phyloP scores from a whole-genome alignment of 164 flowering plant species.

The Tetracentron sinense region DNA sequence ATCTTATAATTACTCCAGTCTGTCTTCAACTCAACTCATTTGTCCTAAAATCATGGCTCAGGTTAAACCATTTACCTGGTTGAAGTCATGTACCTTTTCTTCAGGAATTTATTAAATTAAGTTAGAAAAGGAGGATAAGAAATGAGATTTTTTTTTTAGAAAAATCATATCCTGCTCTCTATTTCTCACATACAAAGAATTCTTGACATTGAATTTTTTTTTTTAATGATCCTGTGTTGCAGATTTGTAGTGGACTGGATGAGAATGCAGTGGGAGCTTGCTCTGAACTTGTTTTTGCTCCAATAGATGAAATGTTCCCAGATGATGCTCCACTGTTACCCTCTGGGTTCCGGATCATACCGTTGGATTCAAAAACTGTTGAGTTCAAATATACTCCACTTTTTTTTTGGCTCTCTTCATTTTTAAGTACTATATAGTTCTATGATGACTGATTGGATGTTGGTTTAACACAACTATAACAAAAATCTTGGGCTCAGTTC shows the following conservation, averaged over 20 bases:
- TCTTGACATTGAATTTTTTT: not conserved
- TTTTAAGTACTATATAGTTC: not conserved
- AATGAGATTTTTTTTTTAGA: too few species aligned
- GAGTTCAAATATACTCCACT: conserved; percentile 23
- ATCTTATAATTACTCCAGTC: too few species aligned
- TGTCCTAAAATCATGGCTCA: too few species aligned
- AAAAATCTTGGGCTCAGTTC: too few species aligned
- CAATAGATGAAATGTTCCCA: conserved; percentile 91
- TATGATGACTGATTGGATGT: not conserved
- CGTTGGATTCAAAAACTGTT: conserved; percentile 77
- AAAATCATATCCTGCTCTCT: too few species aligned
- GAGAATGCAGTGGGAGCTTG: conserved; percentile 86
- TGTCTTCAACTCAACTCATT: too few species aligned
- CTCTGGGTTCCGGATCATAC: conserved; percentile 88
- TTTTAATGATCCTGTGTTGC: conserved; percentile 12
- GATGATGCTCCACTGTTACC: conserved; percentile 87
- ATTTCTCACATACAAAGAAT: not conserved
- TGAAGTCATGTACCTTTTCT: not conserved
- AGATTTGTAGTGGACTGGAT: conserved; percentile 85
- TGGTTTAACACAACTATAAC: too few species aligned
- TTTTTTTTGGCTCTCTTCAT: not conserved
- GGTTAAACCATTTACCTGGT: too few species aligned
- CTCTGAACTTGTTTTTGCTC: conserved; percentile 91
- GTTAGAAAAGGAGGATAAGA: too few species aligned
- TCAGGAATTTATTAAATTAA: too few species aligned